These are phyloP conservation scores for Platismatia glauca DNA, from an alignment of 495 filamentous ascomycete genomes.

Conservation along the genomic window DNA sequence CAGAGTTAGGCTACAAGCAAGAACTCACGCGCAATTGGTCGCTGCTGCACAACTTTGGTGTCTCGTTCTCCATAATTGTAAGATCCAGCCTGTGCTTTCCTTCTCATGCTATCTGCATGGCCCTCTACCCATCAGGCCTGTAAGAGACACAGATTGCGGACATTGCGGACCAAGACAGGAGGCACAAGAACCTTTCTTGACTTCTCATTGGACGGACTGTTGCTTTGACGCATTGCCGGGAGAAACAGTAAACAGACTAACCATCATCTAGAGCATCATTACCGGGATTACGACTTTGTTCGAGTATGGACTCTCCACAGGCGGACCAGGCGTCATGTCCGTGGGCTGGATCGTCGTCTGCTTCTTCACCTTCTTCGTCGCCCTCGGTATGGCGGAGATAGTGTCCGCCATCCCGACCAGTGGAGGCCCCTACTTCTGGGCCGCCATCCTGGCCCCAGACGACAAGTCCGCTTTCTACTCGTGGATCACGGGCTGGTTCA, in stretches of 20 bases:
- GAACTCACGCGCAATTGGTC: constrained; percentile 54
- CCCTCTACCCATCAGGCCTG: not conserved
- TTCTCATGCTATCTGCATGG: not conserved
- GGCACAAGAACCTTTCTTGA: not conserved
- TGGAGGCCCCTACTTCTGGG: constrained; percentile 61
- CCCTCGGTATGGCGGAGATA: constrained; percentile 56
- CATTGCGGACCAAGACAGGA: not conserved
- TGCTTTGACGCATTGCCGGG: not conserved
- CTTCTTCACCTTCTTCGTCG: constrained; percentile 50
- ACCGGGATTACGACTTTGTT: constrained; percentile 53
- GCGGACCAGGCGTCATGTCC: constrained; percentile 48
- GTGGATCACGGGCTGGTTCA: constrained; percentile 61
- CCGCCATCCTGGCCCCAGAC: constrained; percentile 50
- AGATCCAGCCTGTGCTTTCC: constrained; percentile 18
- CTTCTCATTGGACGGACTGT: not conserved
- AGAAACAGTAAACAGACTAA: not conserved
- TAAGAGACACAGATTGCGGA: not conserved
- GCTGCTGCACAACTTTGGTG: constrained; percentile 54
- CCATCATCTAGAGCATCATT: constrained; percentile 45
- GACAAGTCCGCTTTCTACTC: constrained; percentile 48
- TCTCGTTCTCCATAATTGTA: constrained; percentile 59
- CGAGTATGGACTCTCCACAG: constrained; percentile 46
- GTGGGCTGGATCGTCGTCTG: constrained; percentile 52
- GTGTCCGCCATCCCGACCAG: constrained; percentile 55
- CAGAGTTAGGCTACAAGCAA: constrained; percentile 55